A percentile compares a stretch with the other conserved stretches of the same genome.
These are phyloP conservation scores for Kurtzmaniella quercitrusa DNA, from an alignment of 1,139 yeast genomes.

Conservation along the genomic window DNA sequence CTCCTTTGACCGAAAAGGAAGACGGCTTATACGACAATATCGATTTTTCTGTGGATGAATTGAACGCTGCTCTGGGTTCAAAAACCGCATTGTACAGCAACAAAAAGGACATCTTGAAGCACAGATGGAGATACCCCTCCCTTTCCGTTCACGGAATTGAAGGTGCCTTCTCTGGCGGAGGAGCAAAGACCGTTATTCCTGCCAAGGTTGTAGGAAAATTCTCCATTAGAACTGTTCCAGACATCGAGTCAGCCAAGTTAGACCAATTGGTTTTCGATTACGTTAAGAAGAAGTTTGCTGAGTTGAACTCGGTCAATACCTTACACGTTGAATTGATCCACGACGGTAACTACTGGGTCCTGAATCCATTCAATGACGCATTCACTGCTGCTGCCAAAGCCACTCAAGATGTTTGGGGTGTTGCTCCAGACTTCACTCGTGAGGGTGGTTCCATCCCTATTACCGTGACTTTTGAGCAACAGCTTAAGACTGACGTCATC, in stretches of 20 bases:
- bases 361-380: constrained; percentile 88
- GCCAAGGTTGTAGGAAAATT: constrained; percentile 92
- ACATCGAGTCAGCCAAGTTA: constrained; percentile 77
- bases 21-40: constrained; percentile 75
- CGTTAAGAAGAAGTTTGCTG: constrained; percentile 60
- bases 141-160: constrained; percentile 94
- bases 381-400: constrained; percentile 95
- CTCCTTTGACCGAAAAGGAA: constrained; percentile 83
- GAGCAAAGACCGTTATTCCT: constrained; percentile 98
- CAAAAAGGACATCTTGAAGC: constrained; percentile 86
- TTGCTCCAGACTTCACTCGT: constrained; percentile 94
- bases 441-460: constrained; percentile 99
- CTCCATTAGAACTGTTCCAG: constrained; percentile 94
- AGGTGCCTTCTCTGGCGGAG: constrained; percentile 93
- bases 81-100: constrained; percentile 71
- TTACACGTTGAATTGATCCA: constrained; percentile 75
- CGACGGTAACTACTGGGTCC: constrained; percentile 95
- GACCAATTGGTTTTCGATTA: constrained; percentile 74
- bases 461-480: constrained; percentile 85
- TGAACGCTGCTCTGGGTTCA: constrained; percentile 87
- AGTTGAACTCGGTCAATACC: constrained; percentile 72
- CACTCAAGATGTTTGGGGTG: constrained; percentile 89
- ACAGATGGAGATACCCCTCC: constrained; percentile 98
- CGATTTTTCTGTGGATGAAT: constrained; percentile 79
- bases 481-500: constrained; percentile 78